phyloP scores from a whole-genome alignment of 345 rosid species.

The Melaleuca quinquenervia region DNA sequence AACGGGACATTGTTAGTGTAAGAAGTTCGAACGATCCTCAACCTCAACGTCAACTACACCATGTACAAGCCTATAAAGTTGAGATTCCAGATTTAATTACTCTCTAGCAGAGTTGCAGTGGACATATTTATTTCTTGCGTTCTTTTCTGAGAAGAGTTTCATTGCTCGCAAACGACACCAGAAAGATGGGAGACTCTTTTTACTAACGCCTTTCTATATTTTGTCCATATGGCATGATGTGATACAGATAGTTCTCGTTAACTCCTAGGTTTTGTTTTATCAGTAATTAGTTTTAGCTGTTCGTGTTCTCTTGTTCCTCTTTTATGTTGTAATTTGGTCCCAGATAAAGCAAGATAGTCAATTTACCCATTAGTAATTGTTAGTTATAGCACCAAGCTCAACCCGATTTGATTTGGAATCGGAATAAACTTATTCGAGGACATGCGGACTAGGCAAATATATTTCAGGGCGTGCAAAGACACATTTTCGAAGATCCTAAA shows the following conservation, averaged over 20 bases:
- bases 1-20: not conserved
- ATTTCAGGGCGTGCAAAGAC: too few relatives aligned
- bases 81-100: slow-evolving; percentile 44
- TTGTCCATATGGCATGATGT: not conserved
- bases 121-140: not conserved
- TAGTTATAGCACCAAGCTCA: too few relatives aligned
- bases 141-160: not conserved
- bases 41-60: not conserved
- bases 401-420: too few relatives aligned
- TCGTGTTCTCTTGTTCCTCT: not conserved
- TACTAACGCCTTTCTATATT: not conserved
- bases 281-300: not conserved
- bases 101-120: slow-evolving; percentile 10
- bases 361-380: not conserved
- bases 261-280: not conserved
- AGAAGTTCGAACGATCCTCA: not conserved
- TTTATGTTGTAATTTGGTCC: too few relatives aligned
- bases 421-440: too few relatives aligned
- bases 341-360: not conserved
- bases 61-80: slow-evolving; percentile 3
- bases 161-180: not conserved
- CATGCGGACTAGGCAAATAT: too few relatives aligned
- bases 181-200: not conserved
- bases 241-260: not conserved
- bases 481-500: too few relatives aligned